A percentile compares a stretch with the other conserved stretches of the same genome.
phyloP scores from a whole-genome alignment of 1,284 basidiomycete genomes.

The Fomitopsis betulina region DNA sequence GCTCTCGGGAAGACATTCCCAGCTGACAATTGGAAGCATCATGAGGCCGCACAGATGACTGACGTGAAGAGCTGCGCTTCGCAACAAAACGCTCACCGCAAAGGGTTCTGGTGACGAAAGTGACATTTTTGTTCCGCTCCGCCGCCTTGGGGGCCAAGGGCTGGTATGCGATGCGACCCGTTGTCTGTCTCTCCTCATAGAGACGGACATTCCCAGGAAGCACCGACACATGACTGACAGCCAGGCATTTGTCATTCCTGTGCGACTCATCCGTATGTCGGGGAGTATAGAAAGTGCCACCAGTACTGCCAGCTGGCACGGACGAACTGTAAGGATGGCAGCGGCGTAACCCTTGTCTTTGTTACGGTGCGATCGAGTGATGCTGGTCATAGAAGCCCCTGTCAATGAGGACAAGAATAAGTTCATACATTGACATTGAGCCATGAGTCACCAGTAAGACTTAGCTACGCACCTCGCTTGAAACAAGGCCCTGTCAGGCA shows the following conservation, averaged over 20 bases:
- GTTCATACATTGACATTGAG: too few relatives aligned
- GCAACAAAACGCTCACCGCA: not conserved
- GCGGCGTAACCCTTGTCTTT: too few relatives aligned
- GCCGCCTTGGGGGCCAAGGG: not conserved
- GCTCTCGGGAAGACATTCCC: constrained; percentile 11
- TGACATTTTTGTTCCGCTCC: not conserved
- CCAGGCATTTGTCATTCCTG: not conserved
- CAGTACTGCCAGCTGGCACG: too few relatives aligned
- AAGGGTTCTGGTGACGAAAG: not conserved
- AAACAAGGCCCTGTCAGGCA: not conserved
- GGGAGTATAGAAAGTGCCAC: not conserved
- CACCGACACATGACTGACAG: not conserved
- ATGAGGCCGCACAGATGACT: constrained; percentile 23
- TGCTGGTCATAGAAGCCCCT: too few relatives aligned
- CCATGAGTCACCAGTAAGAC: not conserved
- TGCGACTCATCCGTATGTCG: not conserved
- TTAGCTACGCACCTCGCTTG: not conserved
- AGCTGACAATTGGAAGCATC: constrained; percentile 14
- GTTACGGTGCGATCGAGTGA: too few relatives aligned
- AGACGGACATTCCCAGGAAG: not conserved
- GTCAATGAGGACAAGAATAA: not conserved
- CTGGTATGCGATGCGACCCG: not conserved
- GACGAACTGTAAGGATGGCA: not conserved
- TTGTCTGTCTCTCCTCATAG: not conserved
- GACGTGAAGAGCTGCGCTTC: not conserved